These are phyloP conservation scores for Postia placenta DNA, from an alignment of 768 basidiomycete genomes.

Conservation along the genomic window DNA sequence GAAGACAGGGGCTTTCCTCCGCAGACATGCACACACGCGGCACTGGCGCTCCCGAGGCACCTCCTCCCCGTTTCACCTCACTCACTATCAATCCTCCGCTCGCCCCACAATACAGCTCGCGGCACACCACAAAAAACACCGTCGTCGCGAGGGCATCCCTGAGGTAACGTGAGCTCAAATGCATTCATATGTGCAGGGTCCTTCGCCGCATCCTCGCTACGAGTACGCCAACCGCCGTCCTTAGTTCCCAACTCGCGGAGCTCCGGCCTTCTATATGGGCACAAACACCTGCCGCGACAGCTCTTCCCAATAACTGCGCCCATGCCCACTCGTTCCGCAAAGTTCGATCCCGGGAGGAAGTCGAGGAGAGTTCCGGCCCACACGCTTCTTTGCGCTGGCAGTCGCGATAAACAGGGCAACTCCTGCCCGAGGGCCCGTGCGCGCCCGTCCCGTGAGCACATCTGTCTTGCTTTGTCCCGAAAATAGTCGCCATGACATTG, in stretches of 20 bases:
- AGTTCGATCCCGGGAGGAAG: neutral
- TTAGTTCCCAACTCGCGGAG: neutral
- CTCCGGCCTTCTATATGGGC: neutral
- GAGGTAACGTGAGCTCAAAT: no score
- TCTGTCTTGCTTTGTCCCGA: neutral
- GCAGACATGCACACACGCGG: neutral
- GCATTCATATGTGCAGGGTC: neutral
- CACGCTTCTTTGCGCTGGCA: neutral
- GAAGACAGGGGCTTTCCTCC: neutral
- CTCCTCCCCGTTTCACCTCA: neutral
- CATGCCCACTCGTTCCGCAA: neutral
- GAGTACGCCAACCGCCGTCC: neutral
- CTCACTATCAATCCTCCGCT: neutral
- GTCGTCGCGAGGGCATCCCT: neutral
- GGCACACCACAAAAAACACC: neutral
- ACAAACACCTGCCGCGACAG: conserved; percentile 1
- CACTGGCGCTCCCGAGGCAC: neutral
- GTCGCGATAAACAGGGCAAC: neutral
- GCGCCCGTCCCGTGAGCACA: no score
- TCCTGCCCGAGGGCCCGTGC: neutral
- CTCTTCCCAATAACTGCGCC: neutral
- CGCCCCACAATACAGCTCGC: neutral
- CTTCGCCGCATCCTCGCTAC: neutral
- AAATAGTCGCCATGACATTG: neutral
- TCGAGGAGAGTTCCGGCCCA: neutral